Evolutionary conservation across 306 rosid species (phyloP).

Genomic region (Gynostemma pentaphyllum): DNA sequence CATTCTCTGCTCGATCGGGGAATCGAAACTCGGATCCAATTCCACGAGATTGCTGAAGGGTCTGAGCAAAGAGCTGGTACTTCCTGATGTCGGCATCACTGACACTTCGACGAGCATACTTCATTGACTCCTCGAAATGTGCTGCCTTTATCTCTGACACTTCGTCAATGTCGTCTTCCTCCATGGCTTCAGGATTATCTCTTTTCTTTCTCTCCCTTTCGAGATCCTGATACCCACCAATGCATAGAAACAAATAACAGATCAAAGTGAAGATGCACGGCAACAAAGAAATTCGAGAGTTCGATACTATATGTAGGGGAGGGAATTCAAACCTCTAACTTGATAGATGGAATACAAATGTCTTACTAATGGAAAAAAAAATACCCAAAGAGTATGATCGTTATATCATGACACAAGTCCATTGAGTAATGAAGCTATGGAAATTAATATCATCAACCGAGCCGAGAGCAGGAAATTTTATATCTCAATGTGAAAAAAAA

Average conservation of each 20-base stretch:
- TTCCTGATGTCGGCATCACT: constrained; percentile 59
- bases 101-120: constrained; percentile 60
- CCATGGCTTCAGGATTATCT: constrained; percentile 55
- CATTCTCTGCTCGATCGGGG: constrained; percentile 17
- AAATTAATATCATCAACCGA: background rate
- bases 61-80: constrained; percentile 60
- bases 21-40: constrained; percentile 50
- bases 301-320: no score
- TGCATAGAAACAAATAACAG: background rate
- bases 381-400: no score
- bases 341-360: no score
- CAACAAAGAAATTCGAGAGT: background rate
- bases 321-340: no score
- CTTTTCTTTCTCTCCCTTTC: constrained; percentile 38
- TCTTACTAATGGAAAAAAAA: no score
- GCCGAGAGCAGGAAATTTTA: background rate
- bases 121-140: constrained; percentile 65
- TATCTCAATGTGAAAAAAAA: background rate
- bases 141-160: constrained; percentile 42
- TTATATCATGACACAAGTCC: no score
- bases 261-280: background rate
- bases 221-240: constrained; percentile 25
- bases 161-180: constrained; percentile 36
- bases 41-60: constrained; percentile 59
- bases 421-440: background rate